Evolutionary conservation across 352 stramenopile species (phyloP).

Genomic region (Stramenopiles sp.): DNA sequence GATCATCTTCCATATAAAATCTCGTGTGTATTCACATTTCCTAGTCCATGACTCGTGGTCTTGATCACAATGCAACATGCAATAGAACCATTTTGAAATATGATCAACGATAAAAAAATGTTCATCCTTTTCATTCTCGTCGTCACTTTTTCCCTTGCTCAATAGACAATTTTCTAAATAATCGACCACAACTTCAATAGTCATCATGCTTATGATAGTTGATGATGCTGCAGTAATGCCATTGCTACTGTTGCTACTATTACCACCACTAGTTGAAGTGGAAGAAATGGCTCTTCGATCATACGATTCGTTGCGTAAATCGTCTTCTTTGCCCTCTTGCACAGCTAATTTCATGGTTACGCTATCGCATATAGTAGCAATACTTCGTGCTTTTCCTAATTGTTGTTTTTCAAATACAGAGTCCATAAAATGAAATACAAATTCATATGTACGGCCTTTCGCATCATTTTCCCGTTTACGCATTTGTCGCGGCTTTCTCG

Average conservation of each 20-base stretch:
- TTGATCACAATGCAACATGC: not conserved
- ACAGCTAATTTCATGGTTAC: not conserved
- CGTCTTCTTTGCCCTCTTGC: no score
- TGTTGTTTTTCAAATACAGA: not conserved
- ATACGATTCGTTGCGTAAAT: not conserved
- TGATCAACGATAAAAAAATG: not conserved
- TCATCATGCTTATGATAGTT: not conserved
- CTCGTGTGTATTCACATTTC: not conserved
- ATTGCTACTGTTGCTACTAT: not conserved
- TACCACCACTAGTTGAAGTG: not conserved
- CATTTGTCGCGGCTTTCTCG: not conserved
- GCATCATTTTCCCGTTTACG: not conserved
- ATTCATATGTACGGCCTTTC: not conserved
- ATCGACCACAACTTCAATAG: not conserved
- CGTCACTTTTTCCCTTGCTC: no score
- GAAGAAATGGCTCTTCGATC: no score
- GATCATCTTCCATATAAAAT: not conserved
- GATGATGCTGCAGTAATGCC: not conserved
- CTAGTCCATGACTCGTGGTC: not conserved
- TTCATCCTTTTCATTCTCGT: no score
- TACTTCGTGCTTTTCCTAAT: not conserved
- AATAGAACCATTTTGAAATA: not conserved
- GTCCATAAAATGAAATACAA: not conserved
- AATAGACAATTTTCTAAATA: not conserved
- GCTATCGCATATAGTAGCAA: not conserved